These are phyloP conservation scores for Amanita jacksonii DNA, from an alignment of 768 basidiomycete genomes.

Conservation along the genomic window DNA sequence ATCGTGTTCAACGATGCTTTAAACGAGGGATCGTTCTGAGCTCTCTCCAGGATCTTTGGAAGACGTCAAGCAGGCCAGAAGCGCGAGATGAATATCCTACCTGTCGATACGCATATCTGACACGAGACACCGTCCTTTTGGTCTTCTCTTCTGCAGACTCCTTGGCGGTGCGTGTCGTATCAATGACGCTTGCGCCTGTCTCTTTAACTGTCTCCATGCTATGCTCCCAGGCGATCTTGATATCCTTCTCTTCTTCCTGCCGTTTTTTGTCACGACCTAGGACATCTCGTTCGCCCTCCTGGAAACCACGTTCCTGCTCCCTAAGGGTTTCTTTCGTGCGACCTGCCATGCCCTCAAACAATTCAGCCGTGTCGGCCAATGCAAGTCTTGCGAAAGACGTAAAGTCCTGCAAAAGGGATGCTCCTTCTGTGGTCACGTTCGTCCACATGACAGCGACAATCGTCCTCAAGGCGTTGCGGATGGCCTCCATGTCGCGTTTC, in stretches of 20 bases:
- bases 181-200: constrained; percentile 48
- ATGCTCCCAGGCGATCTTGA: constrained; percentile 50
- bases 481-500: constrained; percentile 36
- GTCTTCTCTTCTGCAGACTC: constrained; percentile 33
- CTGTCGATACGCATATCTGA: constrained; percentile 45
- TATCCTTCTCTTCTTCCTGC: constrained; percentile 35
- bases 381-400: constrained; percentile 55
- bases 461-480: constrained; percentile 40
- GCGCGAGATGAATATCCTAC: constrained; percentile 21
- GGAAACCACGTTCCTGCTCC: constrained; percentile 46
- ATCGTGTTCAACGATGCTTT: constrained; percentile 46
- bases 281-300: constrained; percentile 48
- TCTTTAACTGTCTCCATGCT: constrained; percentile 58
- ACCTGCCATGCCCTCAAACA: constrained; percentile 42
- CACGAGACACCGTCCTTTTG: constrained; percentile 28
- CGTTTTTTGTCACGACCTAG: constrained; percentile 44
- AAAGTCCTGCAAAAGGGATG: constrained; percentile 48
- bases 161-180: constrained; percentile 35
- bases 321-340: constrained; percentile 43
- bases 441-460: constrained; percentile 45
- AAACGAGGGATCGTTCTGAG: constrained; percentile 52
- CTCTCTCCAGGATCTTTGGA: constrained; percentile 52
- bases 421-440: constrained; percentile 43
- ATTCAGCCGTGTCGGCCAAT: constrained; percentile 57
- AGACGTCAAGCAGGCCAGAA: neutral